phyloP scores from a whole-genome alignment of 2,329 filamentous ascomycete species.

The Alternaria triticina region DNA sequence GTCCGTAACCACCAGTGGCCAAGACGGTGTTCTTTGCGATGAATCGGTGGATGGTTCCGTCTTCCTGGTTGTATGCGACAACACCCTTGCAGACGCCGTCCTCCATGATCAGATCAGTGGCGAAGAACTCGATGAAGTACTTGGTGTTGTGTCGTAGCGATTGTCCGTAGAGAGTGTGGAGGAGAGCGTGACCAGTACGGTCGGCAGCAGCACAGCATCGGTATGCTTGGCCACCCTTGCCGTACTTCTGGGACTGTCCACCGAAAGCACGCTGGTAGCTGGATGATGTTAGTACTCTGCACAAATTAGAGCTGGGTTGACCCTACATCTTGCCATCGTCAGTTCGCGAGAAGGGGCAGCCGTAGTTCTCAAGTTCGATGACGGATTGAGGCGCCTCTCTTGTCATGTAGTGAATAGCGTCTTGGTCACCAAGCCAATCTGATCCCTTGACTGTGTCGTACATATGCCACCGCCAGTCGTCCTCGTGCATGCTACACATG shows the following conservation, averaged over 20 bases:
- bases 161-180: slow-evolving; percentile 98
- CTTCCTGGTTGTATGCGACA: slow-evolving; percentile 97
- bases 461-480: slow-evolving; percentile 99
- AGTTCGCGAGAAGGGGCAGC: slow-evolving; percentile 94
- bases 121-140: slow-evolving; percentile 99
- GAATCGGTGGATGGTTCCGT: slow-evolving; percentile 97
- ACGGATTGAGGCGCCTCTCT: slow-evolving; percentile 90
- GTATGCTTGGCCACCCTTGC: slow-evolving; percentile 98
- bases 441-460: slow-evolving; percentile 98
- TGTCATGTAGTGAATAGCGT: slow-evolving; percentile 99
- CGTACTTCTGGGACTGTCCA: slow-evolving; percentile 93
- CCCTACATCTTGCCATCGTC: slow-evolving; percentile 89
- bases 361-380: slow-evolving; percentile 95
- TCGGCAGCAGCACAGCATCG: slow-evolving; percentile 96
- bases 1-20: slow-evolving; percentile 95
- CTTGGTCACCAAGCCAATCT: slow-evolving; percentile 96
- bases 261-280: slow-evolving; percentile 98
- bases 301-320: neutral
- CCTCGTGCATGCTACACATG: slow-evolving; percentile 78
- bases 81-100: slow-evolving; percentile 96
- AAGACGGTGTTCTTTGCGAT: slow-evolving; percentile 95
- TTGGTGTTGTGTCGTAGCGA: slow-evolving; percentile 97
- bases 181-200: slow-evolving; percentile 93
- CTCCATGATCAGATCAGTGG: slow-evolving; percentile 96
- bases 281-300: slow-evolving; percentile 16